phyloP scores from a whole-genome alignment of 2,329 filamentous ascomycete genomes.

The Fonsecaea erecta region DNA sequence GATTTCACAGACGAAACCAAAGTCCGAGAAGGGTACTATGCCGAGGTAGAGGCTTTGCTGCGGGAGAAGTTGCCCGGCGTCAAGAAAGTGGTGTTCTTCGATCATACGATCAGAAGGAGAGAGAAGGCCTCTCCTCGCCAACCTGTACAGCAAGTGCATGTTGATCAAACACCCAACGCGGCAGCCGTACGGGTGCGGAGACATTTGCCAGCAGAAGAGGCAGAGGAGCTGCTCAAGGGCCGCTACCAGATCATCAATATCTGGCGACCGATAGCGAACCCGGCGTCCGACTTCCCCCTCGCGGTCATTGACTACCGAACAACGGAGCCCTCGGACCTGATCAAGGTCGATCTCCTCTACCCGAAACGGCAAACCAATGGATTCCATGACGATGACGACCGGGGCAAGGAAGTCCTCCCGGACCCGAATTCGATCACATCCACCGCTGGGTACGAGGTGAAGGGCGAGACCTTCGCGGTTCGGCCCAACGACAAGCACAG shows the following conservation, averaged over 20 bases:
- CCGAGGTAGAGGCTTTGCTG: slow-evolving; percentile 64
- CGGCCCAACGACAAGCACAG: slow-evolving; percentile 62
- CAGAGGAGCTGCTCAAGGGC: slow-evolving; percentile 60
- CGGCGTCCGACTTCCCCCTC: slow-evolving; percentile 69
- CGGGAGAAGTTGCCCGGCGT: slow-evolving; percentile 59
- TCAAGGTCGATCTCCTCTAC: slow-evolving; percentile 67
- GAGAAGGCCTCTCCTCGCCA: slow-evolving; percentile 61
- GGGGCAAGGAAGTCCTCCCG: slow-evolving; percentile 63
- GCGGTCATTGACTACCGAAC: slow-evolving; percentile 70
- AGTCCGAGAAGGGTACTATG: slow-evolving; percentile 64
- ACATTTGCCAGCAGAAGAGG: slow-evolving; percentile 62
- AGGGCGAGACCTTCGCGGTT: slow-evolving; percentile 67
- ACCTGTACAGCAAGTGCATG: slow-evolving; percentile 72
- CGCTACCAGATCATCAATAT: slow-evolving; percentile 73
- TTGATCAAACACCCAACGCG: slow-evolving; percentile 70
- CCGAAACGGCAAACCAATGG: slow-evolving; percentile 59
- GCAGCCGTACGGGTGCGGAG: slow-evolving; percentile 65
- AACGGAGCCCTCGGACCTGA: slow-evolving; percentile 61
- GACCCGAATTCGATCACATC: slow-evolving; percentile 53
- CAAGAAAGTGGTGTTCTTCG: slow-evolving; percentile 70
- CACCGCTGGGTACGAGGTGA: slow-evolving; percentile 65
- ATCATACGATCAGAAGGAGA: slow-evolving; percentile 70
- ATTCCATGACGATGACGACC: slow-evolving; percentile 55
- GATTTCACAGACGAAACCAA: slow-evolving; percentile 60
- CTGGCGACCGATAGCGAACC: slow-evolving; percentile 68